A percentile compares a stretch with the other conserved stretches of the same genome.
Evolutionary conservation across 306 rosid genomes (phyloP).

Genomic region (Pyrus betulifolia): DNA sequence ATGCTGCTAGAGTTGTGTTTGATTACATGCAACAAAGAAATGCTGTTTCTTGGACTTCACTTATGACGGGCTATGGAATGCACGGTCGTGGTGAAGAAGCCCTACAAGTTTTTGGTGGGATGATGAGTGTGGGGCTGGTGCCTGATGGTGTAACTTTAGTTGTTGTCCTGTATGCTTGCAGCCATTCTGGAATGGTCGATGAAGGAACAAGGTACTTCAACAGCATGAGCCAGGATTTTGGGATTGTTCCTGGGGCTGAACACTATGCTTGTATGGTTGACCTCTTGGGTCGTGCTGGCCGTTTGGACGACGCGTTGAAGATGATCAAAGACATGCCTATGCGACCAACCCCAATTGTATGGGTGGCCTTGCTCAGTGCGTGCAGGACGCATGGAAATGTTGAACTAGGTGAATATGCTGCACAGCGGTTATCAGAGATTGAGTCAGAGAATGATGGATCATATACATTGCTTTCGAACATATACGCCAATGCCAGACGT

Average conservation of each 20-base stretch:
- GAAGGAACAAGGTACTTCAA: slow-evolving; percentile 55
- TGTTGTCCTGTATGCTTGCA: slow-evolving; percentile 78
- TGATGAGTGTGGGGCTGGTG: slow-evolving; percentile 41
- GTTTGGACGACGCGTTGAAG: slow-evolving; percentile 46
- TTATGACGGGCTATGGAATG: slow-evolving; percentile 75
- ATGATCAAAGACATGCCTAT: slow-evolving; percentile 63
- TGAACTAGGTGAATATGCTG: slow-evolving; percentile 75
- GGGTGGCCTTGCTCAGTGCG: slow-evolving; percentile 76
- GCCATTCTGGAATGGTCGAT: slow-evolving; percentile 76
- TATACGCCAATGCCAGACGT: slow-evolving; percentile 69
- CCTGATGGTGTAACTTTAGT: slow-evolving; percentile 70
- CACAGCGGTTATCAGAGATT: slow-evolving; percentile 36
- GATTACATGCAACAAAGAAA: slow-evolving; percentile 47
- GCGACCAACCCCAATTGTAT: slow-evolving; percentile 61
- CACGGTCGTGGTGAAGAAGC: slow-evolving; percentile 85
- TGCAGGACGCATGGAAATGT: slow-evolving; percentile 63
- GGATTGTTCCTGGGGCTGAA: slow-evolving; percentile 60
- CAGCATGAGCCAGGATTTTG: slow-evolving; percentile 47
- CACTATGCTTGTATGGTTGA: slow-evolving; percentile 91
- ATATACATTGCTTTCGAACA: slow-evolving; percentile 74
- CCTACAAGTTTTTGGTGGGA: slow-evolving; percentile 48
- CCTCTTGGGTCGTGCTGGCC: slow-evolving; percentile 80
- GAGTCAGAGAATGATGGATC: slow-evolving; percentile 66
- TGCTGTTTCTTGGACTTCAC: slow-evolving; percentile 79
- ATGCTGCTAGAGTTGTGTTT: slow-evolving; percentile 58